Evolutionary conservation across 495 filamentous ascomycete genomes (phyloP).

Genomic region (Penicillium verhagenii): DNA sequence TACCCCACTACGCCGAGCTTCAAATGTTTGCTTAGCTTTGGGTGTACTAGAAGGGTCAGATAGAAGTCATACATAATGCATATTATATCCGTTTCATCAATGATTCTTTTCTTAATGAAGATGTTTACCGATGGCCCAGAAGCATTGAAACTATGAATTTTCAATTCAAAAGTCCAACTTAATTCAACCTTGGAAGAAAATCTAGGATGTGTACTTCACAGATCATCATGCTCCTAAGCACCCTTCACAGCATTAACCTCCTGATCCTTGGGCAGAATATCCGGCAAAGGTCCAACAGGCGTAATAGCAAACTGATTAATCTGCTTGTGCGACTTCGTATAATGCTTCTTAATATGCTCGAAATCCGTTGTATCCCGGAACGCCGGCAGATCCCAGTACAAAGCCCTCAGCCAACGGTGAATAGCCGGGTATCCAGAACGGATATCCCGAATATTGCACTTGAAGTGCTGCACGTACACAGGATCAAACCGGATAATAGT

Average conservation of each 20-base stretch:
- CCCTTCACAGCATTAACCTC: slow-evolving; percentile 57
- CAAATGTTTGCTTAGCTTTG: too few species aligned
- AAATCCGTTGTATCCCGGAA: slow-evolving; percentile 65
- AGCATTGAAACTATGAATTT: not conserved
- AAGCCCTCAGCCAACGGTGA: slow-evolving; percentile 62
- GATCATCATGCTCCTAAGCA: too few species aligned
- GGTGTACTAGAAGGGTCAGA: not conserved
- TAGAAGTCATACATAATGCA: slow-evolving; percentile 1
- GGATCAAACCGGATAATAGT: slow-evolving; percentile 84
- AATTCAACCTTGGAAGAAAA: too few species aligned
- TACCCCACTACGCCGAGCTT: too few species aligned
- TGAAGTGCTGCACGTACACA: slow-evolving; percentile 93
- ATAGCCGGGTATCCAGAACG: slow-evolving; percentile 69
- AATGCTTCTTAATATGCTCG: slow-evolving; percentile 71
- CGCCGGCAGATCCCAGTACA: slow-evolving; percentile 68
- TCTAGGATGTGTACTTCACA: too few species aligned
- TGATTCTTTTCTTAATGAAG: too few species aligned
- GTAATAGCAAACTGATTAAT: slow-evolving; percentile 65
- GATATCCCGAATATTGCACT: slow-evolving; percentile 85
- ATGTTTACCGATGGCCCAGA: too few species aligned
- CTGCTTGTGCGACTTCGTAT: slow-evolving; percentile 68
- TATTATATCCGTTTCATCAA: too few species aligned
- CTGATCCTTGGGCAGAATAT: slow-evolving; percentile 59
- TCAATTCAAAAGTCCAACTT: too few species aligned
- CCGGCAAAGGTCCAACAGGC: slow-evolving; percentile 61